Percentiles rank a stretch among this genome's conserved stretches.
These are phyloP conservation scores for Pseudogymnoascus verrucosus DNA, from an alignment of 2,329 filamentous ascomycete genomes.

Conservation along the genomic window DNA sequence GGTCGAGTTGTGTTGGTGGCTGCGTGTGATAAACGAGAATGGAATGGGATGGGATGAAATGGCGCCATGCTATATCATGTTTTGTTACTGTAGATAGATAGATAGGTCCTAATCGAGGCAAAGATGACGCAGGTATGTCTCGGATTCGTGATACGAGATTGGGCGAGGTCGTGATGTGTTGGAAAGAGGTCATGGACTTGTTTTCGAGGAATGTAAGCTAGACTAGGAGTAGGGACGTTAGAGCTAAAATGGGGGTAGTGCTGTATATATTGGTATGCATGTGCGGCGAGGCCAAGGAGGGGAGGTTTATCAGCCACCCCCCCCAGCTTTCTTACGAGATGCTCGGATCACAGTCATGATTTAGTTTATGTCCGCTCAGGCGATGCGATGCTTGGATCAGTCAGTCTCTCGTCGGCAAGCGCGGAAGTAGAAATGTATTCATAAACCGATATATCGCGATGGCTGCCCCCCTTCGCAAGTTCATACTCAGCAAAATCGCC, in stretches of 20 bases:
- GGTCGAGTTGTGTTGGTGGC: background rate
- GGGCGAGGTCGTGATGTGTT: background rate
- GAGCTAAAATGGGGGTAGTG: background rate
- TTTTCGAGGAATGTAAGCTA: background rate
- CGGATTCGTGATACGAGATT: background rate
- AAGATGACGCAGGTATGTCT: background rate
- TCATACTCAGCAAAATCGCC: background rate
- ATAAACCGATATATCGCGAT: background rate
- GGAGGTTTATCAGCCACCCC: background rate
- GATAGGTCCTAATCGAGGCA: background rate
- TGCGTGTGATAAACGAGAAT: background rate
- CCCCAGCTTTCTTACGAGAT: background rate
- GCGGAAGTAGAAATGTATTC: background rate
- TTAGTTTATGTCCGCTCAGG: background rate
- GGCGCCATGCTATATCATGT: background rate
- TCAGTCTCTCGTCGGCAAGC: background rate
- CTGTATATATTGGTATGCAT: background rate
- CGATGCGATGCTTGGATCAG: background rate
- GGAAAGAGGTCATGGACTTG: background rate
- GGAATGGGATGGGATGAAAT: background rate
- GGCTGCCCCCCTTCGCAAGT: background rate
- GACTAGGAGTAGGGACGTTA: background rate
- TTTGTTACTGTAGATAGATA: background rate
- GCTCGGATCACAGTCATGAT: background rate
- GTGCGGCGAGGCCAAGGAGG: background rate